Evolutionary conservation across 2,329 filamentous ascomycete genomes (phyloP).

Genomic region (Gnomoniopsis smithogilvyi): DNA sequence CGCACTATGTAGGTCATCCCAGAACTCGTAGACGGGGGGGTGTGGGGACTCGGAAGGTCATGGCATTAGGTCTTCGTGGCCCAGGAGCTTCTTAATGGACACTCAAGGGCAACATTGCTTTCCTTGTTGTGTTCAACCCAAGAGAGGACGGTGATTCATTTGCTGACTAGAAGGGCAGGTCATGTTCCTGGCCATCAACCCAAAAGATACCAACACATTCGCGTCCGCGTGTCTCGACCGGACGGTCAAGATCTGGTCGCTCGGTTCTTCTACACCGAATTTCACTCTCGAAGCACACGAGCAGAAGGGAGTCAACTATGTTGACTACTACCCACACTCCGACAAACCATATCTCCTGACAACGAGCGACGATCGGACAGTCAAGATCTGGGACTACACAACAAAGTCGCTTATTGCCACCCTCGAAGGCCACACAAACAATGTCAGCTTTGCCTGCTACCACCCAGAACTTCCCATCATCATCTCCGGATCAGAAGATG

Average conservation of each 20-base stretch:
- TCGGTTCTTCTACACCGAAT: conserved; percentile 90
- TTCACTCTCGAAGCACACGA: conserved; percentile 97
- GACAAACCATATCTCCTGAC: conserved; percentile 88
- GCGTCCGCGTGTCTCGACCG: conserved; percentile 93
- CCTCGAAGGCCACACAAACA: conserved; percentile 94
- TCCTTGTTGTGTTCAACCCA: too few relatives aligned
- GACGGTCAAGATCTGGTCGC: conserved; percentile 96
- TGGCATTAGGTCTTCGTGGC: not conserved
- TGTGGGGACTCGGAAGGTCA: not conserved
- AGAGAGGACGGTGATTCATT: not conserved
- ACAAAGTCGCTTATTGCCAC: conserved; percentile 97
- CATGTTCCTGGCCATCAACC: conserved; percentile 95
- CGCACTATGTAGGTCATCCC: conserved; percentile 59
- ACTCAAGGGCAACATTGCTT: not conserved
- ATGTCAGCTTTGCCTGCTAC: conserved; percentile 97
- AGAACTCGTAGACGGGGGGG: not conserved
- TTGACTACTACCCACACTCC: conserved; percentile 80
- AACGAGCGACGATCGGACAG: conserved; percentile 56
- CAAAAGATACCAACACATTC: conserved; percentile 91
- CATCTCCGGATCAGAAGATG: conserved; percentile 96
- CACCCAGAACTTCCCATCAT: conserved; percentile 96
- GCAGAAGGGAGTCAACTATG: conserved; percentile 95
- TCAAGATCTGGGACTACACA: conserved; percentile 99
- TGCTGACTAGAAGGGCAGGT: conserved; percentile 40
- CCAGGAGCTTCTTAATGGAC: not conserved